These are phyloP conservation scores for Zopfia rhizophila DNA, from an alignment of 2,329 filamentous ascomycete genomes.

Conservation along the genomic window DNA sequence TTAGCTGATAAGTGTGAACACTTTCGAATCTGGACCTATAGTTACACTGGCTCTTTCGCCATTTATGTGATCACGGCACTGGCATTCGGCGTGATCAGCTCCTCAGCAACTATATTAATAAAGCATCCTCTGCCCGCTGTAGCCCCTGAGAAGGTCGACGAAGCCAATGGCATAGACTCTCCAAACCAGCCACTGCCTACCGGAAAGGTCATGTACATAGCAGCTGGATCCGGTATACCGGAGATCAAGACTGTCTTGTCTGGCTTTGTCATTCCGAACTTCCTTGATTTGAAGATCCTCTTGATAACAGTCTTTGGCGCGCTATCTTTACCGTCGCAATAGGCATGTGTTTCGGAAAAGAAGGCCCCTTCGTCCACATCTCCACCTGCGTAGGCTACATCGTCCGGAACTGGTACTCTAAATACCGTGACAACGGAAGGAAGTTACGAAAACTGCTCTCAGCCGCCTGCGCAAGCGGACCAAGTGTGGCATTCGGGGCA, in stretches of 20 bases:
- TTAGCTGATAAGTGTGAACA: conserved; percentile 46
- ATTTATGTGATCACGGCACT: conserved; percentile 63
- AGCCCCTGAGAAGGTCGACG: conserved; percentile 44
- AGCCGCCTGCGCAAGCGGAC: conserved; percentile 66
- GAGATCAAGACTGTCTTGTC: conserved; percentile 71
- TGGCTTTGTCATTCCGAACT: conserved; percentile 69
- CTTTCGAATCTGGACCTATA: conserved; percentile 58
- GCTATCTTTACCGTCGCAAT: conserved; percentile 68
- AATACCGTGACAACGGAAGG: conserved; percentile 67
- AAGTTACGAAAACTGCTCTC: conserved; percentile 69
- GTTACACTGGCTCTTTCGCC: conserved; percentile 56
- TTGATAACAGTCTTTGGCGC: conserved; percentile 68
- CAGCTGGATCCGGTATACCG: conserved; percentile 68
- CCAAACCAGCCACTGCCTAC: conserved; percentile 24
- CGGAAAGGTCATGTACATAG: conserved; percentile 68
- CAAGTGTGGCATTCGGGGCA: conserved; percentile 70
- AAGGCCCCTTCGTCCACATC: conserved; percentile 71
- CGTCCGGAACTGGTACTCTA: conserved; percentile 63
- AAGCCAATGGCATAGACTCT: conserved; percentile 19
- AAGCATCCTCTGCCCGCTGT: conserved; percentile 60
- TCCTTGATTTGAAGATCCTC: conserved; percentile 66
- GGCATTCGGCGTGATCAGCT: conserved; percentile 62
- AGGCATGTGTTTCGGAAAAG: conserved; percentile 70
- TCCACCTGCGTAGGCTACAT: conserved; percentile 67
- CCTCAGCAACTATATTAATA: conserved; percentile 61